Percentiles rank a stretch among this genome's conserved stretches.
Evolutionary conservation across 257 asterid species (phyloP).

Genomic region (Lycium ferocissimum): DNA sequence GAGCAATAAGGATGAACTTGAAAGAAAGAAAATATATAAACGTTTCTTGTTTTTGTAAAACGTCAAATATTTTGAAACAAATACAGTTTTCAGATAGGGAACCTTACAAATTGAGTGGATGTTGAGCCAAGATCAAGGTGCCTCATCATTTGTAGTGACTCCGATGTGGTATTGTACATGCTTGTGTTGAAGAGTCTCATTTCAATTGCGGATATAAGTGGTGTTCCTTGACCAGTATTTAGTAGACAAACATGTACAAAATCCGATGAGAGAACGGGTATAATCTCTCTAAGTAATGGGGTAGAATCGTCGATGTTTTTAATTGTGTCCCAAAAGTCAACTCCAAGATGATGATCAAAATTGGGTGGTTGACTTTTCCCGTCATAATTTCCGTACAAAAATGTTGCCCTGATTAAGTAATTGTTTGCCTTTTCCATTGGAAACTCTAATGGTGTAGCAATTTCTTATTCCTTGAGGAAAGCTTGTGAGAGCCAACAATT

Average conservation of each 20-base stretch:
- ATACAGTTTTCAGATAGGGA: neutral
- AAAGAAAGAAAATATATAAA: neutral
- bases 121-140: constrained; percentile 26
- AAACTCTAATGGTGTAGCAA: constrained; percentile 24
- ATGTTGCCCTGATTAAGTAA: constrained; percentile 34
- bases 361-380: neutral
- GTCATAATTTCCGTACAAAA: constrained; percentile 40
- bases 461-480: constrained; percentile 25
- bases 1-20: neutral
- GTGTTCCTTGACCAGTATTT: constrained; percentile 39
- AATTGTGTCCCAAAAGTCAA: constrained; percentile 31
- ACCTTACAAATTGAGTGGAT: neutral
- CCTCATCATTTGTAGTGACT: neutral
- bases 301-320: neutral
- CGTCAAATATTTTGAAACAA: too few species aligned
- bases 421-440: constrained; percentile 23
- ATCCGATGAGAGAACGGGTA: constrained; percentile 42
- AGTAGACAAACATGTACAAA: constrained; percentile 47
- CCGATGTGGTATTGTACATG: neutral
- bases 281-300: constrained; percentile 28
- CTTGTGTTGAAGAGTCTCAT: constrained; percentile 29
- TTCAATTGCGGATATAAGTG: constrained; percentile 48
- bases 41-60: too few species aligned
- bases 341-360: constrained; percentile 36
- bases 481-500: constrained; percentile 20